A percentile compares a stretch with the other conserved stretches of the same genome.
phyloP scores from a whole-genome alignment of 805 yeast species.

The Jamesozyma hellenica region DNA sequence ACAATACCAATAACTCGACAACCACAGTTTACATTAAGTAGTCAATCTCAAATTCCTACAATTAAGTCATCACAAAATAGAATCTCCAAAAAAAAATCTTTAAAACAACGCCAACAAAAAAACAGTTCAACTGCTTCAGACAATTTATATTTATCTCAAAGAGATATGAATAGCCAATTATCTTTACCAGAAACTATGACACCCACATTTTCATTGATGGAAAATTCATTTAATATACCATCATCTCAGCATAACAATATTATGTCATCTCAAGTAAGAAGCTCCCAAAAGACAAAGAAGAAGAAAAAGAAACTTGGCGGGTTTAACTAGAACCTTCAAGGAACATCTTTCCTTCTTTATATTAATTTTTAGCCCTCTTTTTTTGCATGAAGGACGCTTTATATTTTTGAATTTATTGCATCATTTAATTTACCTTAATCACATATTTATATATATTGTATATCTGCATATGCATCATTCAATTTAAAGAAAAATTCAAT shows the following conservation, averaged over 20 bases:
- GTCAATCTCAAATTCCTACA: conserved; percentile 24
- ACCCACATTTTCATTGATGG: conserved; percentile 27
- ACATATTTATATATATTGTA: too few relatives aligned
- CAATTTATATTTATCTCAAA: conserved; percentile 2
- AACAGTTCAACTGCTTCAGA: not conserved
- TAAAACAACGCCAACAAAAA: not conserved
- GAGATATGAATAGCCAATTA: not conserved
- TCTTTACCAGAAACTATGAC: conserved; percentile 24
- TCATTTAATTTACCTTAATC: too few relatives aligned
- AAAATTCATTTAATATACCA: conserved; percentile 5
- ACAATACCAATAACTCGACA: conserved; percentile 7
- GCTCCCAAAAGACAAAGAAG: conserved; percentile 16
- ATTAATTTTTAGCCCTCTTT: too few relatives aligned
- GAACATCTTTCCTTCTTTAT: too few relatives aligned
- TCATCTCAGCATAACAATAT: not conserved
- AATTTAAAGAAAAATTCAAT: too few relatives aligned
- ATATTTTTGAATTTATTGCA: too few relatives aligned
- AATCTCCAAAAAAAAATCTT: not conserved
- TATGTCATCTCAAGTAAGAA: conserved; percentile 2
- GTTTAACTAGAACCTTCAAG: conserved; percentile 31
- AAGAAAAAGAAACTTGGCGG: conserved; percentile 42
- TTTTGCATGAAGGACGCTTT: too few relatives aligned
- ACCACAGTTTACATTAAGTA: conserved; percentile 12
- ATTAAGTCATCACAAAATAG: conserved; percentile 22
- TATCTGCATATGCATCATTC: too few relatives aligned